phyloP scores from a whole-genome alignment of 805 yeast species.

The Huiozyma naganishii region DNA sequence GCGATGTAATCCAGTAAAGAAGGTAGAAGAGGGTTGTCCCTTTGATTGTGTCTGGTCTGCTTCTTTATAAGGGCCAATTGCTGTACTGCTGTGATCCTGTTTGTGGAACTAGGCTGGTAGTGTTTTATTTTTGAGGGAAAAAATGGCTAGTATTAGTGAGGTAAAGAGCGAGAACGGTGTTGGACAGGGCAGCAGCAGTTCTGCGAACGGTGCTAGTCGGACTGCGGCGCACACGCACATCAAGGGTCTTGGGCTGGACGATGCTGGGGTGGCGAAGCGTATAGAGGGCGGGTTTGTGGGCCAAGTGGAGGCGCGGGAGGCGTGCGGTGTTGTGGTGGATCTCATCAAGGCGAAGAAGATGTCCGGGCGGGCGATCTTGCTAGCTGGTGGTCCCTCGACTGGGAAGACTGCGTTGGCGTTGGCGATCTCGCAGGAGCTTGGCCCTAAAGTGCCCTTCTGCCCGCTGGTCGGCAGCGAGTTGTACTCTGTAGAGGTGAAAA shows the following conservation, averaged over 20 bases:
- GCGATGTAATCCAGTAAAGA: too few relatives aligned
- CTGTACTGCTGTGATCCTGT: too few relatives aligned
- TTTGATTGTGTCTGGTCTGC: too few relatives aligned
- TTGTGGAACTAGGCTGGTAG: too few relatives aligned
- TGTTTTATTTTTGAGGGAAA: neutral
- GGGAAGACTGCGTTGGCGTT: conserved; percentile 96
- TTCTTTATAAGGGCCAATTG: too few relatives aligned
- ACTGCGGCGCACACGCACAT: conserved; percentile 97
- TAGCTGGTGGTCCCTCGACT: conserved; percentile 98
- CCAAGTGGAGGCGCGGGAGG: conserved; percentile 66
- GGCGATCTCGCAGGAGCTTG: conserved; percentile 91
- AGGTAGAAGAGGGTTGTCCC: too few relatives aligned
- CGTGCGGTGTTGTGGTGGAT: conserved; percentile 91
- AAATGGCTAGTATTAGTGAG: conserved; percentile 71
- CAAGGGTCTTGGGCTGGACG: conserved; percentile 89
- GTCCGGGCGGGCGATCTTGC: conserved; percentile 89
- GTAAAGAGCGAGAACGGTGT: conserved; percentile 45
- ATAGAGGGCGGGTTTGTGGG: conserved; percentile 83
- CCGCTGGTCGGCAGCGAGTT: conserved; percentile 94
- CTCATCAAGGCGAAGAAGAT: conserved; percentile 83
- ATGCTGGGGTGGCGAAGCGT: conserved; percentile 70
- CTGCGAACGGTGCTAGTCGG: conserved; percentile 29
- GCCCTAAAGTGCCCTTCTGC: conserved; percentile 95
- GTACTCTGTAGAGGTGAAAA: conserved; percentile 91
- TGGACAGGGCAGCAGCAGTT: conserved; percentile 34